These are phyloP conservation scores for Daldinia grandis DNA, from an alignment of 495 filamentous ascomycete genomes.

Conservation along the genomic window DNA sequence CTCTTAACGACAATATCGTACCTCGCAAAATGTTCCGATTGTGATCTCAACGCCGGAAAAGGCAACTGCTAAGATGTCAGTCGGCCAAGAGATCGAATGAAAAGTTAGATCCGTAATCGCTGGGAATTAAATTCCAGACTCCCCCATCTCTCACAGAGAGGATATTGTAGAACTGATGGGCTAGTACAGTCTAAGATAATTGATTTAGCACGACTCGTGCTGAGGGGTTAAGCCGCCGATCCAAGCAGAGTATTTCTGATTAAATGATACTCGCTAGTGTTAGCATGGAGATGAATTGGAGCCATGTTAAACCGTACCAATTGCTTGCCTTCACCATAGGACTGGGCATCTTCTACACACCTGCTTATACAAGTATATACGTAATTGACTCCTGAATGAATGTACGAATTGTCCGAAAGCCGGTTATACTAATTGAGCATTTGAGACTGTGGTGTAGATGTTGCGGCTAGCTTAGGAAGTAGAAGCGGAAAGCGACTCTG, in stretches of 20 bases:
- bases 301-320: constrained; percentile 12
- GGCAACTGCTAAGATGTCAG: constrained; percentile 13
- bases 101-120: neutral
- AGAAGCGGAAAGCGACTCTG: constrained; percentile 11
- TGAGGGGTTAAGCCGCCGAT: constrained; percentile 19
- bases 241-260: constrained; percentile 1
- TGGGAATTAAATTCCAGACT: neutral
- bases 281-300: constrained; percentile 8
- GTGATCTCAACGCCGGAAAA: constrained; percentile 8
- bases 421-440: constrained; percentile 8
- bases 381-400: constrained; percentile 21
- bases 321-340: constrained; percentile 13
- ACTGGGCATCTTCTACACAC: constrained; percentile 8
- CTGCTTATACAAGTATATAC: constrained; percentile 21
- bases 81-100: constrained; percentile 20
- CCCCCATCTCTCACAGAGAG: constrained; percentile 9
- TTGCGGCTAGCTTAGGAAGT: constrained; percentile 28
- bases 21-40: constrained; percentile 4
- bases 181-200: constrained; percentile 6
- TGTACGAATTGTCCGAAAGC: constrained; percentile 15
- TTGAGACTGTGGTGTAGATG: constrained; percentile 26
- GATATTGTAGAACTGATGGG: constrained; percentile 10
- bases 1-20: constrained; percentile 11
- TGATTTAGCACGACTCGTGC: constrained; percentile 10
- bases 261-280: constrained; percentile 18